Base-by-base conservation (phyloP, 495 filamentous ascomycete genomes). In the Penicillium herquei region DNA sequence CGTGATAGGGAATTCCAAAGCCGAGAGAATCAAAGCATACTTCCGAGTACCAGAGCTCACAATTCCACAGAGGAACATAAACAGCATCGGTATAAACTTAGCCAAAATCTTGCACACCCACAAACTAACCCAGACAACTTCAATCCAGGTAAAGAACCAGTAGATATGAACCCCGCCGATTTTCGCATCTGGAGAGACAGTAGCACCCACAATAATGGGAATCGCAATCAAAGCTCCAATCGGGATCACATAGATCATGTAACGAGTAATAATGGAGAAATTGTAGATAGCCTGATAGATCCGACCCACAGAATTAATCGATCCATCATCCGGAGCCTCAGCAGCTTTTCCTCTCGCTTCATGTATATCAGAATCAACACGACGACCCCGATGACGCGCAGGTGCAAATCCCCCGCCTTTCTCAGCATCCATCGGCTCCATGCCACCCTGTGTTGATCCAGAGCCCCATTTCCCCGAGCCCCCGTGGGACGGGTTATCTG, bases 1-100 rank as follows among this genome's bases (percentile, higher is more conserved):
- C 1, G 90, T 90, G 3, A 98, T 72, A 0, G 91, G 91, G 44
- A 94, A 88, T 65, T 96, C 89, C 43, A 98, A 74, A 30, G 84
- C 82, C 21, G 80, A 80, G 39, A 98, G 70, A 39, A 98, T 86
- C 54, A 88, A 78, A 31, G 90, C 89, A 73, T 98, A 97, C 72
- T 98, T 98, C 51, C 91, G 81, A 3, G 91, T 95, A 13, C 93
- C 92, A 3, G 92, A 84, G 71, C 88, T 94, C 55, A 97, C 89
- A 52, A 97, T 88, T 33, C 93, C 93, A 61, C 86, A 86, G 42
- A 96, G 79, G 55, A 91, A 87, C 73, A 95, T 89, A 70, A 98
- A 97, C 30, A 96, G 56, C 16, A 68, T 77, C 1, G 94, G 93
- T n/a, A 96, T 69, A 30, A 85, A 72, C 66, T 89, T 87, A 7